phyloP scores from a whole-genome alignment of 768 basidiomycete genomes.

The Boletus patriciae region DNA sequence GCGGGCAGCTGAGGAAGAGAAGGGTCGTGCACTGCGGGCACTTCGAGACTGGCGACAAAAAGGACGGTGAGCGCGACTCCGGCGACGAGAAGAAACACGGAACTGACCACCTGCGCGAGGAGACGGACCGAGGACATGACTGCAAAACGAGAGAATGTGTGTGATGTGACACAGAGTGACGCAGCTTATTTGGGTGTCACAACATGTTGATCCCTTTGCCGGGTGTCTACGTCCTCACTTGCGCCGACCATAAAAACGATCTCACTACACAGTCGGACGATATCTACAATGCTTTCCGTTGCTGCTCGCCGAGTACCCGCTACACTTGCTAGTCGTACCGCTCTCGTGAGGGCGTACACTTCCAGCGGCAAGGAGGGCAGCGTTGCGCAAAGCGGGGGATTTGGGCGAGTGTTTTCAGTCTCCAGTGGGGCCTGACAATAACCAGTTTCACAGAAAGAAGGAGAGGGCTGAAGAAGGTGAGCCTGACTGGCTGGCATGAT shows the following conservation, averaged over 20 bases:
- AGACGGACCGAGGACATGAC: conserved; percentile 61
- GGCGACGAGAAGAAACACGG: background rate
- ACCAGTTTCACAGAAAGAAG: conserved; percentile 52
- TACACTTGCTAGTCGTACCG: conserved; percentile 35
- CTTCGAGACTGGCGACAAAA: conserved; percentile 34
- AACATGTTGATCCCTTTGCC: background rate
- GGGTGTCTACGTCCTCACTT: background rate
- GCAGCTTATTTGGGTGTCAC: conserved; percentile 25
- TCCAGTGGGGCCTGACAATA: background rate
- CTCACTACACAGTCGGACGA: background rate
- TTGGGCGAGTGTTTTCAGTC: conserved; percentile 46
- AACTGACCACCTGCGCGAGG: conserved; percentile 54
- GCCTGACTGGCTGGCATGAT: conserved; percentile 4
- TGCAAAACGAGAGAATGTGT: conserved; percentile 40
- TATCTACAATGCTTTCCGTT: conserved; percentile 26
- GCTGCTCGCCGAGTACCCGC: conserved; percentile 42
- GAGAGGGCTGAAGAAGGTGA: conserved; percentile 70
- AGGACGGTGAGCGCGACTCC: conserved; percentile 10
- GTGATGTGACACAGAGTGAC: conserved; percentile 44
- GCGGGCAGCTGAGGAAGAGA: conserved; percentile 61
- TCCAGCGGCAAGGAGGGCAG: conserved; percentile 52
- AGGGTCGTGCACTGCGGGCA: conserved; percentile 54
- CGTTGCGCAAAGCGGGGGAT: conserved; percentile 61
- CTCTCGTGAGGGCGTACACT: conserved; percentile 35
- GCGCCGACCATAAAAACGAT: background rate